Evolutionary conservation across 2,329 filamentous ascomycete species (phyloP), one percentile per base, ranked within the genome.

Genomic region (Phialophora verrucosa): DNA sequence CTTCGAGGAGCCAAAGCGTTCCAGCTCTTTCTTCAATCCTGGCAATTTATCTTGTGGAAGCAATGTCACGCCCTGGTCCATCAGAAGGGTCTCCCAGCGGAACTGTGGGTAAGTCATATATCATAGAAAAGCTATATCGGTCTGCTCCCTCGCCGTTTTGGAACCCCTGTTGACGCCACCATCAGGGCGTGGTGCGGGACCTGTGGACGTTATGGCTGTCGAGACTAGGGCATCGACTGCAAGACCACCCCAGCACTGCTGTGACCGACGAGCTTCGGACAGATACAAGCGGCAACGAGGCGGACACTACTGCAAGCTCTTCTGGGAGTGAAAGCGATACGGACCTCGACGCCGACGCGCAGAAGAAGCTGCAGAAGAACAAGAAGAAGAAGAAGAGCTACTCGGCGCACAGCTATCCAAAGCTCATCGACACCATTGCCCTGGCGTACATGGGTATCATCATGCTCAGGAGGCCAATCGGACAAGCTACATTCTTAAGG

Each of bases 11-110:
- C 86, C 55, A 84, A 87, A 61, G 94, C 90, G 14, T 87, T 88
- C 70, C 87, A 90, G 69, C 85, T 97, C 27, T 97, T 91, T 76
- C 82, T 98, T 42, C 90, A 96, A 75, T 90, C 88, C 69, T 86
- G 96, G 66, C 94, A 98, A 78, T 82, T 97, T 35, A 85, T 98
- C 56, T 81, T 99, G 31, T 88, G 93, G 76, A 91, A 90, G 74
- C 94, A 98, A 80, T 80, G 92, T 17, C 79, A 86, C 74, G 93
- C 90, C 83, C 82, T 98, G 32, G 81, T 96, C 14, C 80, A 85
- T 25, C 81, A 83, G 5, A 88, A 88, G 75, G 85, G 85, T 0
- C 84, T 95, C 56, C 88, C 90, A 1, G 77, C 82, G 4, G 90
- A 96, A 72, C 83, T 97, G 12, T 92, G 96, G 82, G 88, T 86